Percentiles rank a stretch among this genome's conserved stretches.
These are phyloP conservation scores for Pelargonium hybrid DNA, from an alignment of 441 rosid genomes.

Conservation along the genomic window DNA sequence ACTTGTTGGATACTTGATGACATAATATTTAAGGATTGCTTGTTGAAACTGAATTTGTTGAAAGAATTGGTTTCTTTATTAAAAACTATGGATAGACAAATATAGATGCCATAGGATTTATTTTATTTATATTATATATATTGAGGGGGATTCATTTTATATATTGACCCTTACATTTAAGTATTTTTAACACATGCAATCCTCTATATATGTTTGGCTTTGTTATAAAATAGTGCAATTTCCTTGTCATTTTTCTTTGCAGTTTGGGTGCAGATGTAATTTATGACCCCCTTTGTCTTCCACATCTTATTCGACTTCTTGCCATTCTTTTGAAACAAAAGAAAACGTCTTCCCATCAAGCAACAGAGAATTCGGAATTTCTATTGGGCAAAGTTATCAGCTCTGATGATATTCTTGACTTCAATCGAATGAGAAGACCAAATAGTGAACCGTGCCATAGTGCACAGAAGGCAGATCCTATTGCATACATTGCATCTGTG, in stretches of 20 bases:
- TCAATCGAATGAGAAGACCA: neutral
- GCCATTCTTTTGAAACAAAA: conserved; percentile 35
- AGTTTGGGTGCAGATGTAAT: conserved; percentile 78
- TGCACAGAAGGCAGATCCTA: conserved; percentile 13
- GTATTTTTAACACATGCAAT: no score
- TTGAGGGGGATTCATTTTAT: no score
- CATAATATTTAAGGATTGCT: no score
- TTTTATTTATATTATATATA: no score
- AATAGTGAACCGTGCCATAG: no score
- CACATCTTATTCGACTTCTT: conserved; percentile 52
- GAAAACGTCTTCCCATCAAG: conserved; percentile 8
- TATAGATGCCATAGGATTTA: no score
- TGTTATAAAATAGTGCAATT: neutral
- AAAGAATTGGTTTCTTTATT: no score
- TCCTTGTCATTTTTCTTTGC: conserved; percentile 7
- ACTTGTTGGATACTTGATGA: no score
- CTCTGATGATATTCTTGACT: conserved; percentile 12
- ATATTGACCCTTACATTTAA: no score
- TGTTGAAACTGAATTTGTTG: no score
- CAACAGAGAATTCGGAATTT: neutral
- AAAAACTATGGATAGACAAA: no score
- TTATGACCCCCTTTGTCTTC: conserved; percentile 63
- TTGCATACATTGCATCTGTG: conserved; percentile 59
- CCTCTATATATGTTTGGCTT: neutral
- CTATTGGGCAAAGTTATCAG: neutral